A percentile compares a stretch with the other conserved stretches of the same genome.
These are phyloP conservation scores for Monoraphidium neglectum DNA, from an alignment of 139 green algal species.

Conservation along the genomic window DNA sequence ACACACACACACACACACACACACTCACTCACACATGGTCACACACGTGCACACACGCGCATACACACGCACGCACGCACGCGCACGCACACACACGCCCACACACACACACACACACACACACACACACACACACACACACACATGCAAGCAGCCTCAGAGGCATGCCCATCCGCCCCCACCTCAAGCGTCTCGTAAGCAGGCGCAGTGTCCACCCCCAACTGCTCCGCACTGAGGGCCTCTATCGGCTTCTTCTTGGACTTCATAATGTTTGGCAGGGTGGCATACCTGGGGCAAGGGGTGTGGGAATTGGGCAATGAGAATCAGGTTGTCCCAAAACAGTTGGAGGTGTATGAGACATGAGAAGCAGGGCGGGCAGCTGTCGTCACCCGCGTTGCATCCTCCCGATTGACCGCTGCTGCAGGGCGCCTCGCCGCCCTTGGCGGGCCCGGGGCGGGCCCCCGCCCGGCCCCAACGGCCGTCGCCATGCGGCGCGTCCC, in stretches of 20 bases:
- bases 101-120: neutral
- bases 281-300: conserved; percentile 72
- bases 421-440: too few relatives aligned
- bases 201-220: conserved; percentile 37
- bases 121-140: neutral
- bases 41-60: too few relatives aligned
- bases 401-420: too few relatives aligned
- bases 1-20: neutral
- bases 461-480: too few relatives aligned
- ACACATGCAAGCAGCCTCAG: neutral
- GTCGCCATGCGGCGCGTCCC: too few relatives aligned
- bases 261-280: conserved; percentile 93
- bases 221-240: conserved; percentile 33
- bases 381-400: too few relatives aligned
- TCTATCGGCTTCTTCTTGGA: conserved; percentile 92
- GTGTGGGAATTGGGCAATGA: too few relatives aligned
- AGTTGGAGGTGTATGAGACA: too few relatives aligned
- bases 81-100: neutral
- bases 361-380: too few relatives aligned
- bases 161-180: neutral
- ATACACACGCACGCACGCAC: too few relatives aligned
- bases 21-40: neutral
- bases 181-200: conserved; percentile 31
- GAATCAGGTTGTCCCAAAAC: too few relatives aligned
- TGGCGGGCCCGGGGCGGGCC: too few relatives aligned